Evolutionary conservation across 768 basidiomycete genomes (phyloP), one percentile per base, ranked within the genome.

Genomic region (Auricularia sp.): DNA sequence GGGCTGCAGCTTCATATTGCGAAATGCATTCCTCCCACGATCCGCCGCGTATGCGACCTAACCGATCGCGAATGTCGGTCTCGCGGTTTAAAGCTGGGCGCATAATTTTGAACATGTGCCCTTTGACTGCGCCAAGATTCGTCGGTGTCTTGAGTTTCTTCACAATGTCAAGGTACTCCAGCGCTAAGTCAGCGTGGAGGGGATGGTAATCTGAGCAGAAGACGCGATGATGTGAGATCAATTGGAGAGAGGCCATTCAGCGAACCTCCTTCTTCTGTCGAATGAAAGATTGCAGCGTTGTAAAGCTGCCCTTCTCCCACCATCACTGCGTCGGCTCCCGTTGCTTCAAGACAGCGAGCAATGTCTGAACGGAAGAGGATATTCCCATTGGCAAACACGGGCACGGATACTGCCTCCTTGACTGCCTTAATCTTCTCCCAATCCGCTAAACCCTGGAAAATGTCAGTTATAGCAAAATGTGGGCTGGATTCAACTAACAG

Each of bases 331-430:
- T 97, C 93, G 5, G 86, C 88, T 14, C 93, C 92, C 0, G 97
- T 99, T 61, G 84, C 83, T 29, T 83, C 81, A 36, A 99, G 76
- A 73, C 94, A 98, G 11, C 79, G 77, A 61, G 81, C 80, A 59
- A 98, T 83, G 74, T 98, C 95, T n/a, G 84, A 81, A 54, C 88
- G 83, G 73, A 87, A 92, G 12, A 98, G 85, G 65, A 98, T 84
- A 73, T 98, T 98, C 35, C 97, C 97, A 74, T 99, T 99, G 0
- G 96, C 95, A 72, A 99, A 91, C 3, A 99, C 94, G 3, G 95
- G 96, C 0, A 99, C 84, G 0, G 84, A 85, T 43, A 98, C 91
- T 0, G 91, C 90, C 68, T 89, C 74, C 73, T 95, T 97, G 69
- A 99, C 93, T 0, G 92, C 91, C 7, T 82, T 83, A 71, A 99